phyloP scores from a whole-genome alignment of 768 basidiomycete genomes.

The Tricholoma saponaceum region DNA sequence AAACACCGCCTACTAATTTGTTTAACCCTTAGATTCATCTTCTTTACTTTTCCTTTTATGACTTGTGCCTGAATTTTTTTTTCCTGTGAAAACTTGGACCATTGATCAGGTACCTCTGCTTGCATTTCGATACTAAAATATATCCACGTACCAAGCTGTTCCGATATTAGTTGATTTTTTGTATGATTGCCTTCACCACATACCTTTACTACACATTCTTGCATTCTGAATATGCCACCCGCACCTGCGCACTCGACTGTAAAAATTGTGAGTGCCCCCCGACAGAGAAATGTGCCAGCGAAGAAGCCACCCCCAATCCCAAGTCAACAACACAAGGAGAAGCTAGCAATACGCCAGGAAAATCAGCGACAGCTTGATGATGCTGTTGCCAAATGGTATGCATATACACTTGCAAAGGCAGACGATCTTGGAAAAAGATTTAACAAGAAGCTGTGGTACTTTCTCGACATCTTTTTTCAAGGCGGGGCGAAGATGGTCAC shows the following conservation, averaged over 20 bases:
- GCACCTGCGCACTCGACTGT: neutral
- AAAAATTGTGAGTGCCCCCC: neutral
- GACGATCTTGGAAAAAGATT: neutral
- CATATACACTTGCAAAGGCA: neutral
- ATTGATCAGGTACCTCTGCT: neutral
- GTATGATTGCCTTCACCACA: neutral
- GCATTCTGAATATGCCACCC: neutral
- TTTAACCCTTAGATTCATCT: neutral
- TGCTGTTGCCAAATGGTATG: neutral
- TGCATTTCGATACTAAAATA: neutral
- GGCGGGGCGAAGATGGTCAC: neutral
- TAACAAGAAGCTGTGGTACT: neutral
- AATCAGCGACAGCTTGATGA: neutral
- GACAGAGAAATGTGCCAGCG: neutral
- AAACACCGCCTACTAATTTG: neutral
- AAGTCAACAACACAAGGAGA: neutral
- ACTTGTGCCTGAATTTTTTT: neutral
- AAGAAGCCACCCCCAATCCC: neutral
- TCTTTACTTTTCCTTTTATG: neutral
- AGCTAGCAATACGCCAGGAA: neutral
- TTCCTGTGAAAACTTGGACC: neutral
- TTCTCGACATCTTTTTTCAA: neutral
- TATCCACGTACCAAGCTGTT: neutral
- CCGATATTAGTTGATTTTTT: neutral
- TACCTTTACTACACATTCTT: neutral